Conservation (phyloP, 768 basidiomycete genomes). For the Piloderma croceum region DNA sequence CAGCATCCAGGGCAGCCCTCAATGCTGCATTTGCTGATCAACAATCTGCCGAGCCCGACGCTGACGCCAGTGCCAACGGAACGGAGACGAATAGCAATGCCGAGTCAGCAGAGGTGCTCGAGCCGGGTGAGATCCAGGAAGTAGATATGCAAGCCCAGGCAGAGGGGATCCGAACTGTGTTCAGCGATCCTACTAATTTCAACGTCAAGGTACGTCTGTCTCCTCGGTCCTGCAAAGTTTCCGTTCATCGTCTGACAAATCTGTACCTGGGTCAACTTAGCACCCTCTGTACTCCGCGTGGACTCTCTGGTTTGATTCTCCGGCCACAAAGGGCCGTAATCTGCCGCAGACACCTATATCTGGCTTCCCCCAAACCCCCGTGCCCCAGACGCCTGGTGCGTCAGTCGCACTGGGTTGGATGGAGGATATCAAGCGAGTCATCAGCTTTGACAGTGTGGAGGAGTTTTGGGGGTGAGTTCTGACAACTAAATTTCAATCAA, state of each 20-base stretch:
- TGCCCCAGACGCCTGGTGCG: conserved; percentile 66
- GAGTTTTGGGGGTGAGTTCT: conserved; percentile 93
- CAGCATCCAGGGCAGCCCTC: conserved; percentile 76
- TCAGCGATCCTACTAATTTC: conserved; percentile 88
- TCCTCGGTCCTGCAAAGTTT: conserved; percentile 1
- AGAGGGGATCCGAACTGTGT: conserved; percentile 84
- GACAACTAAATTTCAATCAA: no score
- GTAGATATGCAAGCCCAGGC: conserved; percentile 80
- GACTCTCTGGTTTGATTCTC: conserved; percentile 99
- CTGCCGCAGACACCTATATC: conserved; percentile 78
- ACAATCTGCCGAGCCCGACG: conserved; percentile 24
- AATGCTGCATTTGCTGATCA: conserved; percentile 65
- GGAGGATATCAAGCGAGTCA: conserved; percentile 97
- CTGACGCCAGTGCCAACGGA: conserved; percentile 22
- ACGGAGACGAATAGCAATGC: conserved; percentile 30
- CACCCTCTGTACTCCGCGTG: conserved; percentile 92
- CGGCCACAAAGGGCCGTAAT: conserved; percentile 84
- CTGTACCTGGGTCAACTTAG: conserved; percentile 32
- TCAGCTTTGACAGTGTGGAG: conserved; percentile 93
- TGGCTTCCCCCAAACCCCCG: conserved; percentile 71
- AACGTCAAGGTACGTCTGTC: conserved; percentile 78
- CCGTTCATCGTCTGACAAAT: not conserved
- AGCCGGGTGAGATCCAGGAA: conserved; percentile 85
- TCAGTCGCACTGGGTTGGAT: conserved; percentile 89
- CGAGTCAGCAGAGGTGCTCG: conserved; percentile 35